Conservation (phyloP, 768 basidiomycete species). For the Gymnopilus junonius region DNA sequence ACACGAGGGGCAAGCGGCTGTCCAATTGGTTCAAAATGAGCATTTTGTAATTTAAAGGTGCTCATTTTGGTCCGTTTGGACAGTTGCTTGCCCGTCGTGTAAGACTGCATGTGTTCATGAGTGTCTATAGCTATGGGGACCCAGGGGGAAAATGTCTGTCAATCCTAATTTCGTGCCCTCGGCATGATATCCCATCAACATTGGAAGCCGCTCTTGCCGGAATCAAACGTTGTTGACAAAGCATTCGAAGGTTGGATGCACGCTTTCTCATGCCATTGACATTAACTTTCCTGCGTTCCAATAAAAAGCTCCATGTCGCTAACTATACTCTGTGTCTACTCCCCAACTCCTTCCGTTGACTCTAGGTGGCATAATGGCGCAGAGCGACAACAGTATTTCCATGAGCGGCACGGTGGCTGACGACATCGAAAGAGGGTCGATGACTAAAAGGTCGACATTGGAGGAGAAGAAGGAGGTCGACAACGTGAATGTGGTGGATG, state of each 20-base stretch:
- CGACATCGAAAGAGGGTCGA: not conserved
- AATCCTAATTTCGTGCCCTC: no score
- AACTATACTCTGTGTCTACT: no score
- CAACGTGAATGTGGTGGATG: not conserved
- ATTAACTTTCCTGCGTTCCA: not conserved
- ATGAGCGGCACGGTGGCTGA: not conserved
- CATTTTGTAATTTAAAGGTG: no score
- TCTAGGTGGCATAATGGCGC: not conserved
- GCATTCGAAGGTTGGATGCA: not conserved
- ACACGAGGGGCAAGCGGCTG: no score
- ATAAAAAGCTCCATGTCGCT: not conserved
- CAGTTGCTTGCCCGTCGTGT: no score
- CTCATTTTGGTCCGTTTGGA: no score
- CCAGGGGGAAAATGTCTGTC: no score
- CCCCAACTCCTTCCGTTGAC: not conserved
- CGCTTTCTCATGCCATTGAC: not conserved
- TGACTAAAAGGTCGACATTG: not conserved
- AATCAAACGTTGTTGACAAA: not conserved
- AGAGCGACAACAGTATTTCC: not conserved
- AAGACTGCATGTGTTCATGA: no score
- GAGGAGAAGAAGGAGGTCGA: not conserved
- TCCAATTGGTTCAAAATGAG: no score
- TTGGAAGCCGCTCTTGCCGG: not conserved
- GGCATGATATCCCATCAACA: no score
- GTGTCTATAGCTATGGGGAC: no score